phyloP scores from a whole-genome alignment of 371 early-diverging fungal genomes.

The Syncephalastrum racemosum region DNA sequence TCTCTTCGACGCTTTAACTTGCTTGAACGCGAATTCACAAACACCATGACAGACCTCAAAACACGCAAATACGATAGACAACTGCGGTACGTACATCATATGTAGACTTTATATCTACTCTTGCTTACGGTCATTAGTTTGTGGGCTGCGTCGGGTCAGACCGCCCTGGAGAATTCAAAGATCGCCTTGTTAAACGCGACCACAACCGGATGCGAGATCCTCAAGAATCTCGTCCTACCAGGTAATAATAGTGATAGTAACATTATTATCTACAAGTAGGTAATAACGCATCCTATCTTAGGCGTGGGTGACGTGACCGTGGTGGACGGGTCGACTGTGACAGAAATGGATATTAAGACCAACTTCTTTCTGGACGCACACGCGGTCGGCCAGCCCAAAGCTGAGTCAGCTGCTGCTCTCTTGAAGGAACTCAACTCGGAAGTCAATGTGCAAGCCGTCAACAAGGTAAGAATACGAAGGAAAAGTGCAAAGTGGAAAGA shows the following conservation, averaged over 20 bases:
- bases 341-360: slow-evolving; percentile 68
- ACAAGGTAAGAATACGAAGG: slow-evolving; percentile 36
- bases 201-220: slow-evolving; percentile 83
- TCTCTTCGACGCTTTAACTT: not conserved
- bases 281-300: slow-evolving; percentile 24
- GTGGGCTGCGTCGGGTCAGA: slow-evolving; percentile 92
- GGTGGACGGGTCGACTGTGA: slow-evolving; percentile 70
- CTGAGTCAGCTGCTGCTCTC: slow-evolving; percentile 61
- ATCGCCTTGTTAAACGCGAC: slow-evolving; percentile 84
- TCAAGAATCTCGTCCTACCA: slow-evolving; percentile 94
- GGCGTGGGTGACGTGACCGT: slow-evolving; percentile 88
- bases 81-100: slow-evolving; percentile 58
- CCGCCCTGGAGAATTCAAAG: slow-evolving; percentile 78
- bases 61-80: slow-evolving; percentile 92
- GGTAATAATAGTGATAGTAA: slow-evolving; percentile 51
- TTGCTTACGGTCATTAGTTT: slow-evolving; percentile 52
- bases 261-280: not conserved
- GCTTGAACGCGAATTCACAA: not conserved
- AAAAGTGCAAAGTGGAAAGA: not conserved
- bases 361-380: slow-evolving; percentile 87
- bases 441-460: slow-evolving; percentile 60
- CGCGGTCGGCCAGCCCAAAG: slow-evolving; percentile 65
- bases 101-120: slow-evolving; percentile 1
- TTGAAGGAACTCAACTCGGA: slow-evolving; percentile 88
- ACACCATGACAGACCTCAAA: slow-evolving; percentile 50